These are phyloP conservation scores for Lupinus albus DNA, from an alignment of 306 rosid genomes.

Conservation along the genomic window DNA sequence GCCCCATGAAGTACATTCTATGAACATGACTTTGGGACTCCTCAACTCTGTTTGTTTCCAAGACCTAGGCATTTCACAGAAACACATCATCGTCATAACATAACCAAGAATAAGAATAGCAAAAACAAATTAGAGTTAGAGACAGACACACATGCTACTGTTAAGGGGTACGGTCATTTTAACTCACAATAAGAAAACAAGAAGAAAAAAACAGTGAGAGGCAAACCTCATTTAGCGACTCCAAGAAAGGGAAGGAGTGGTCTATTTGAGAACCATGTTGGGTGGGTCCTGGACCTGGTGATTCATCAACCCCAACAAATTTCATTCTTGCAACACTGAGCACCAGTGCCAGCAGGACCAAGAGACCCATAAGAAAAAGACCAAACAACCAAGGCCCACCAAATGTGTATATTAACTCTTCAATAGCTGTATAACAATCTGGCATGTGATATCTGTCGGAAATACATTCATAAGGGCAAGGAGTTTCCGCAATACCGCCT, in stretches of 20 bases:
- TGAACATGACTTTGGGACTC: slow-evolving; percentile 97
- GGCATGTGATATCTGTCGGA: slow-evolving; percentile 99
- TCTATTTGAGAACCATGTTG: slow-evolving; percentile 98
- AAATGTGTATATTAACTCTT: slow-evolving; percentile 91
- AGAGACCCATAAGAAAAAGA: slow-evolving; percentile 79
- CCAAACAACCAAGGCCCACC: slow-evolving; percentile 99
- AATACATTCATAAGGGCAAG: slow-evolving; percentile 91
- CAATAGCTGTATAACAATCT: slow-evolving; percentile 90
- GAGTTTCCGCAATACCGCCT: slow-evolving; percentile 87
- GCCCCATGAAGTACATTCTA: slow-evolving; percentile 97
- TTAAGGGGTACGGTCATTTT: too few relatives aligned
- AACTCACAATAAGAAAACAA: too few relatives aligned
- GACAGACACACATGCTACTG: background rate
- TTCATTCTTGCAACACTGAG: slow-evolving; percentile 96
- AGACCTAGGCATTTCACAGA: slow-evolving; percentile 59
- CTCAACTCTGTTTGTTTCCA: slow-evolving; percentile 98
- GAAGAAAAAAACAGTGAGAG: slow-evolving; percentile 33
- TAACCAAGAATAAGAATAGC: background rate
- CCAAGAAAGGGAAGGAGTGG: slow-evolving; percentile 96
- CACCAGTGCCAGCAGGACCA: slow-evolving; percentile 86
- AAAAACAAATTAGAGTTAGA: background rate
- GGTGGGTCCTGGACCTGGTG: slow-evolving; percentile 85
- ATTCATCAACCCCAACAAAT: slow-evolving; percentile 93
- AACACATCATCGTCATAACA: slow-evolving; percentile 21
- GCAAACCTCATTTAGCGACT: slow-evolving; percentile 91